Conservation (phyloP, 1,284 basidiomycete genomes). For the Pterula multifida region DNA sequence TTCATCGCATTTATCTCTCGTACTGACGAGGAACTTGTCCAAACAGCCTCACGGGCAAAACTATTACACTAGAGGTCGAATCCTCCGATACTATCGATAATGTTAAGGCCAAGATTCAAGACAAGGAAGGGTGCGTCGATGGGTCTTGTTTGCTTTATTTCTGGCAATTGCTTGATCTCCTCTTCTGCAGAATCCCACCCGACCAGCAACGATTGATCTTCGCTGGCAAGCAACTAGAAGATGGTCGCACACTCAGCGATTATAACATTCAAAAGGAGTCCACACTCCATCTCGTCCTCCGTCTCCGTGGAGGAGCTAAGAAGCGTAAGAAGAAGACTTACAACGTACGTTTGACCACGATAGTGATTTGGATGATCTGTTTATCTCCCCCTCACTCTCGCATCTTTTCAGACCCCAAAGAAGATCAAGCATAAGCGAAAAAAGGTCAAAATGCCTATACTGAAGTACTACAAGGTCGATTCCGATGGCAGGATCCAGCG, state of each 20-base stretch:
- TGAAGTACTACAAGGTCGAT: slow-evolving; percentile 99
- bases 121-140: slow-evolving; percentile 77
- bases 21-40: slow-evolving; percentile 9
- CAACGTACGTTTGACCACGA: slow-evolving; percentile 42
- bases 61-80: slow-evolving; percentile 96
- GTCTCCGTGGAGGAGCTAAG: slow-evolving; percentile 94
- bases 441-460: slow-evolving; percentile 99
- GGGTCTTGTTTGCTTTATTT: neutral
- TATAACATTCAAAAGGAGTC: slow-evolving; percentile 96
- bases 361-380: slow-evolving; percentile 5
- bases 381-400: slow-evolving; percentile 6
- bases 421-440: slow-evolving; percentile 99
- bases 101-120: slow-evolving; percentile 94
- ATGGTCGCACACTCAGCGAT: slow-evolving; percentile 82
- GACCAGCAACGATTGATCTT: slow-evolving; percentile 98
- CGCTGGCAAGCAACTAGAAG: slow-evolving; percentile 96
- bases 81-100: slow-evolving; percentile 97
- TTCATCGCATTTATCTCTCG: neutral
- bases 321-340: slow-evolving; percentile 99
- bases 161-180: slow-evolving; percentile 7
- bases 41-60: slow-evolving; percentile 92
- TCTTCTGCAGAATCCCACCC: slow-evolving; percentile 62
- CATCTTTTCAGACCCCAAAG: slow-evolving; percentile 79
- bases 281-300: slow-evolving; percentile 92
- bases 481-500: slow-evolving; percentile 99